Percentiles rank a stretch among this genome's conserved stretches.
These are phyloP conservation scores for Biscogniauxia sp. DNA, from an alignment of 2,329 filamentous ascomycete species.

Conservation along the genomic window DNA sequence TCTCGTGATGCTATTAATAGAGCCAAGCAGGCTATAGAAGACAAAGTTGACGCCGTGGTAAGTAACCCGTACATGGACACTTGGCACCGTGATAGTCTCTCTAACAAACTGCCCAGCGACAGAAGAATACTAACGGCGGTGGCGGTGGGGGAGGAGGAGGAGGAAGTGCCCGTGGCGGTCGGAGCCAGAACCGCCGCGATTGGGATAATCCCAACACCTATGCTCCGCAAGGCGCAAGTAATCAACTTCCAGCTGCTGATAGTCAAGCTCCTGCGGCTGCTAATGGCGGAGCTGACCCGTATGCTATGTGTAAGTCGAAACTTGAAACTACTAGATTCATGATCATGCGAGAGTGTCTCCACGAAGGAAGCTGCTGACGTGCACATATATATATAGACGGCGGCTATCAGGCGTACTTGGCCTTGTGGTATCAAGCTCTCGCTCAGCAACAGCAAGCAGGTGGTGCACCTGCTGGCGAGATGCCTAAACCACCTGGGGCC, in stretches of 20 bases:
- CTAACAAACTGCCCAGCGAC: conserved; percentile 42
- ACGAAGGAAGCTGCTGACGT: conserved; percentile 28
- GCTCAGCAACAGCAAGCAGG: conserved; percentile 48
- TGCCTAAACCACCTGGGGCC: conserved; percentile 39
- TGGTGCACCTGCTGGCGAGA: conserved; percentile 33
- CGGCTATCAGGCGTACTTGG: conserved; percentile 77
- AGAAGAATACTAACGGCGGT: conserved; percentile 51
- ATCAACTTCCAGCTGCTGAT: conserved; percentile 40
- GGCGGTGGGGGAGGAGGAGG: conserved; percentile 45
- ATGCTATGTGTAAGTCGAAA: conserved; percentile 65
- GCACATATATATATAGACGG: conserved; percentile 52
- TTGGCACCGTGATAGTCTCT: not conserved
- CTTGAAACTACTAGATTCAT: no score
- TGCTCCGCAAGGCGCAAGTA: conserved; percentile 45
- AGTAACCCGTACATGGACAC: conserved; percentile 34
- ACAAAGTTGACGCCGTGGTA: conserved; percentile 89
- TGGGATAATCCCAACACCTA: conserved; percentile 55
- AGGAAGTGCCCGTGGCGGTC: conserved; percentile 39
- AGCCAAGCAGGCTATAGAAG: conserved; percentile 82
- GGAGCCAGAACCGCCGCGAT: conserved; percentile 45
- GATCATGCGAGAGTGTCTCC: not conserved
- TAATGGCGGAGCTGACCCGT: conserved; percentile 62
- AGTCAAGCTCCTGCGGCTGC: conserved; percentile 39
- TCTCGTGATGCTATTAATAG: conserved; percentile 72
- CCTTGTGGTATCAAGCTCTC: conserved; percentile 75